Evolutionary conservation across 2,329 filamentous ascomycete genomes (phyloP).

Genomic region (Daldinia sp.): DNA sequence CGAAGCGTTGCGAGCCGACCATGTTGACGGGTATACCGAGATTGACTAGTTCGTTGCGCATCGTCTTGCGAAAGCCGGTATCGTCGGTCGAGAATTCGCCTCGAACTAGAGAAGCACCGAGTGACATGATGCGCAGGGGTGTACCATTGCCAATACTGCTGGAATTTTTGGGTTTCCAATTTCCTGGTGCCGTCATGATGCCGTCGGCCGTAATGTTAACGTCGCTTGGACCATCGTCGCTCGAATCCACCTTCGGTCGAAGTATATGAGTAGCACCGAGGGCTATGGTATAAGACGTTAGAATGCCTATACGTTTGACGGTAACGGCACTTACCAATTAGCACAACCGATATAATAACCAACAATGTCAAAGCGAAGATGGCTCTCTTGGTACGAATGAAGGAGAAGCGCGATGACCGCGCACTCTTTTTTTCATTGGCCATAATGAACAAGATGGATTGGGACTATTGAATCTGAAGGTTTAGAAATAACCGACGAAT

Average conservation of each 20-base stretch:
- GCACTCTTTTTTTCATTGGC: slow-evolving; percentile 27
- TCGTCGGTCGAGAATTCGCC: slow-evolving; percentile 41
- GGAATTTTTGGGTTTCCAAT: slow-evolving; percentile 40
- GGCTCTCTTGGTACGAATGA: slow-evolving; percentile 38
- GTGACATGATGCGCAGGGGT: slow-evolving; percentile 45
- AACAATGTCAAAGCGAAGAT: slow-evolving; percentile 33
- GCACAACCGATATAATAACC: slow-evolving; percentile 32
- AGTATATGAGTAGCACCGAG: slow-evolving; percentile 39
- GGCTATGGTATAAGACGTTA: slow-evolving; percentile 24
- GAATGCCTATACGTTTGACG: background rate
- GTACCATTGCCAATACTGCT: slow-evolving; percentile 41
- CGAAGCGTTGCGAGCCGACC: slow-evolving; percentile 46
- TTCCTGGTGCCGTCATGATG: slow-evolving; percentile 17
- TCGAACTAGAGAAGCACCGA: slow-evolving; percentile 44
- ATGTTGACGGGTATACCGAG: slow-evolving; percentile 43
- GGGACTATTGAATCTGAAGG: too few relatives aligned
- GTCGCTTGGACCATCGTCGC: slow-evolving; percentile 4
- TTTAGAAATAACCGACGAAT: too few relatives aligned
- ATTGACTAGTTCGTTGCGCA: slow-evolving; percentile 41
- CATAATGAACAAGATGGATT: slow-evolving; percentile 8
- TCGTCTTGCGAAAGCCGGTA: slow-evolving; percentile 42
- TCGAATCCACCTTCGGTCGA: background rate
- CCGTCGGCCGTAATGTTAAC: slow-evolving; percentile 19
- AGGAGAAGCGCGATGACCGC: slow-evolving; percentile 32
- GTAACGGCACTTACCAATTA: slow-evolving; percentile 34